Conservation (phyloP, 768 basidiomycete species). For the Austroboletus eburneus region DNA sequence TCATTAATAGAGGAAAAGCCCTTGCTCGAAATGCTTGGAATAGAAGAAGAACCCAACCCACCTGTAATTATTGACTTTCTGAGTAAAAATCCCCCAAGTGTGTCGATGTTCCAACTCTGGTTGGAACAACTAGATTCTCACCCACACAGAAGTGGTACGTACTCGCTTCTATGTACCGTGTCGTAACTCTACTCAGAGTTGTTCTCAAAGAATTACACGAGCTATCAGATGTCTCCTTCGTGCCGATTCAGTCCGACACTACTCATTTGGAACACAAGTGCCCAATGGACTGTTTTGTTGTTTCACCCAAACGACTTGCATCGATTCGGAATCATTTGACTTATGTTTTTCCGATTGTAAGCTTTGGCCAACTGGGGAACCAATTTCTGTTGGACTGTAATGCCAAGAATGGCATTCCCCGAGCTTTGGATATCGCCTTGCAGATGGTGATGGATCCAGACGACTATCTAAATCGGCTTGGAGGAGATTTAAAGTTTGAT, state of each 20-base stretch:
- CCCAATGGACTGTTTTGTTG: background rate
- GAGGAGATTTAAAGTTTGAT: background rate
- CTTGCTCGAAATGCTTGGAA: background rate
- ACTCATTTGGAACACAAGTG: background rate
- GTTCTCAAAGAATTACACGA: background rate
- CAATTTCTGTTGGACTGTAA: background rate
- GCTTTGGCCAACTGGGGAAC: background rate
- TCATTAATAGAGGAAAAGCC: background rate
- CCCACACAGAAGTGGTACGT: background rate
- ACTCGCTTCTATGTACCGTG: background rate
- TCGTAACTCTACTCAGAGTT: background rate
- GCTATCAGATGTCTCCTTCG: background rate
- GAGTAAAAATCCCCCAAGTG: background rate
- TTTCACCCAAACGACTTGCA: background rate
- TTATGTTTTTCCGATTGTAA: background rate
- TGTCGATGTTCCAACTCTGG: background rate
- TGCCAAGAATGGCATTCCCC: background rate
- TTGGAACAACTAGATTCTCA: background rate
- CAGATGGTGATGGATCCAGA: background rate
- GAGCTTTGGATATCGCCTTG: background rate
- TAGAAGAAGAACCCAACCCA: background rate
- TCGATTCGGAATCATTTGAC: background rate
- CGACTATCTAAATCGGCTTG: background rate
- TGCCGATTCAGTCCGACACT: background rate
- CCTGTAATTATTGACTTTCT: background rate